Base-by-base conservation (phyloP, 495 filamentous ascomycete species). In the Neurospora sp. region DNA sequence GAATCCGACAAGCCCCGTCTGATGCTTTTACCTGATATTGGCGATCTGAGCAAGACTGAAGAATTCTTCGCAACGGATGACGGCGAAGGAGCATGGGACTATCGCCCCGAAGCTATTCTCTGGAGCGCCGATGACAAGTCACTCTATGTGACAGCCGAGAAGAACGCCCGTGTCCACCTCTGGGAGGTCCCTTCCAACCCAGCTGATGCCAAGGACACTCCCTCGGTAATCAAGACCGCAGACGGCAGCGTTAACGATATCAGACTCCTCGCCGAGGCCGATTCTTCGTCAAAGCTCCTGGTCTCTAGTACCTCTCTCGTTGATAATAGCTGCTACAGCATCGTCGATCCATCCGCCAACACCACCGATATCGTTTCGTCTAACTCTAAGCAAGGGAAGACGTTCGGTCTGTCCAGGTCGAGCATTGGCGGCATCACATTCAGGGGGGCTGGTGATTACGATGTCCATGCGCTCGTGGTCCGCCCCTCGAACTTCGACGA, bases 1-100 rank as follows among this genome's bases (percentile, higher is more conserved):
- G 95, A 98, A 82, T 91, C 91, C 11, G 95, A 98, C 83, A 92
- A 93, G 81, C 92, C 94, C 69, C 86, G 92, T 5, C 86, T 97
- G 5, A 81, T 98, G 71, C 82, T 97, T 17, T 73, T 89, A 8
- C 84, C 84, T 2, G 84, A 89, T 78, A 79, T 93, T 69, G 81
- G 82, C 7, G 88, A 91, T 75, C 84, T 89, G 8, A 86, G 85
- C 83, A 87, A 85, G 77, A 86, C 88, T 73, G 84, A 89, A 43
- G 90, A 92, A 73, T 88, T 91, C 45, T 91, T 89, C 79, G 80
- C 84, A 69, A 90, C 89, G 0, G 72, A 85, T 2, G 88, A 92
- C 77, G 90, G 89, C 1, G 83, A 88, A 75, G 90, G 89, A 2
- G 79, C 79, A 9, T 94, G 93, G 93, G 86, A 92, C 76, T 79